Evolutionary conservation across 176 grass and related monocot genomes (phyloP).

Genomic region (Tuctoria greenei): DNA sequence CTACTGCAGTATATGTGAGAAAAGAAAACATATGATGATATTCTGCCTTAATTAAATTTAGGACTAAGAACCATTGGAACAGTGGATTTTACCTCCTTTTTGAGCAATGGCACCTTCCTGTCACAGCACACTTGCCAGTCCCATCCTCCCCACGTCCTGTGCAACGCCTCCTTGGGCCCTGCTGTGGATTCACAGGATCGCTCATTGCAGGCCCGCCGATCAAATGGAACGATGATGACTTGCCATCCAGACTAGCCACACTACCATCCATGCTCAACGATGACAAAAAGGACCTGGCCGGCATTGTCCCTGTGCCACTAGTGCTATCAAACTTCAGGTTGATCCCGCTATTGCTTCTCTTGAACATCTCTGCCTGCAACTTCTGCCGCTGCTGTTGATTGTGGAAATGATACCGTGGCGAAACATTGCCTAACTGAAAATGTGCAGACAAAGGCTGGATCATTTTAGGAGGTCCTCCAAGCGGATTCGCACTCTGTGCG

Average conservation of each 20-base stretch:
- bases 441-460: slow-evolving; percentile 52
- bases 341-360: slow-evolving; percentile 59
- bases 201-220: slow-evolving; percentile 55
- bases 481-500: slow-evolving; percentile 21
- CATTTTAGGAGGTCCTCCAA: slow-evolving; percentile 42
- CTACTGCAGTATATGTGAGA: slow-evolving; percentile 29
- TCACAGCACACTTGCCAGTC: slow-evolving; percentile 69
- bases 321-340: slow-evolving; percentile 76
- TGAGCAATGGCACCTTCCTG: slow-evolving; percentile 78
- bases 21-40: slow-evolving; percentile 10
- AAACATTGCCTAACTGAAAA: slow-evolving; percentile 44
- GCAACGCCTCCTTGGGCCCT: slow-evolving; percentile 59
- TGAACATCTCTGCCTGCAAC: slow-evolving; percentile 69
- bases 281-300: slow-evolving; percentile 63
- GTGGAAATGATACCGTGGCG: slow-evolving; percentile 52
- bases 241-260: slow-evolving; percentile 65
- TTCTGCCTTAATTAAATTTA: slow-evolving; percentile 37
- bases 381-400: slow-evolving; percentile 66
- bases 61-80: neutral
- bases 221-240: slow-evolving; percentile 66
- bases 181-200: slow-evolving; percentile 52
- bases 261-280: slow-evolving; percentile 81
- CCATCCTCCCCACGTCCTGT: slow-evolving; percentile 63
- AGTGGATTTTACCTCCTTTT: slow-evolving; percentile 67
- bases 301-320: slow-evolving; percentile 51